Percentiles rank a stretch among this genome's conserved stretches.
phyloP scores from a whole-genome alignment of 2,329 filamentous ascomycete species.

The Dothistroma pini region DNA sequence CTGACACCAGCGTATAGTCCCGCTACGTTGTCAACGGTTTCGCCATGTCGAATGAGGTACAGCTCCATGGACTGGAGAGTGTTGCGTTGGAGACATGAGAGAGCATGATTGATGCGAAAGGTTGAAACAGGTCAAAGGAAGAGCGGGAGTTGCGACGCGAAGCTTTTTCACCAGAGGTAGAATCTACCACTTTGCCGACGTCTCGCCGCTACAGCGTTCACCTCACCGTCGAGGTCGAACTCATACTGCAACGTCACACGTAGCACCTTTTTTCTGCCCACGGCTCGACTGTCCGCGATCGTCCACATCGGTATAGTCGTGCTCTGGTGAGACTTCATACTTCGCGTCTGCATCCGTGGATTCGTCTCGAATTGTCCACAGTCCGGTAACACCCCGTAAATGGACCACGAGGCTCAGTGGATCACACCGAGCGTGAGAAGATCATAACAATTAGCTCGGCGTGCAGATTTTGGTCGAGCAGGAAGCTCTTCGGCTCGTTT shows the following conservation, averaged over 20 bases:
- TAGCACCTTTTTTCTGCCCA: too few species aligned
- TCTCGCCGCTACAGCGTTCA: not conserved
- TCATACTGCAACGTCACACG: not conserved
- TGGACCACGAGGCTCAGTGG: too few species aligned
- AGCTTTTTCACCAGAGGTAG: conserved; percentile 2
- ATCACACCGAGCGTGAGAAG: too few species aligned
- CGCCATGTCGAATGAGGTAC: conserved; percentile 79
- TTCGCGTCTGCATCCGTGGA: too few species aligned
- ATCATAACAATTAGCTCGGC: not conserved
- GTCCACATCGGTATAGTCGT: too few species aligned
- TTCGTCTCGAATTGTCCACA: too few species aligned
- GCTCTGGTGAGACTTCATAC: too few species aligned
- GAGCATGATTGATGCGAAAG: not conserved
- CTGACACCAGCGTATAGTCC: conserved; percentile 73
- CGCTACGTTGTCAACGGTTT: conserved; percentile 86
- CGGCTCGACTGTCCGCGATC: too few species aligned
- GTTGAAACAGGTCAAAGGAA: not conserved
- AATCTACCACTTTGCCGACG: not conserved
- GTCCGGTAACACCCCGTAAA: too few species aligned
- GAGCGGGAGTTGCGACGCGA: not conserved
- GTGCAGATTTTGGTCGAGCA: not conserved
- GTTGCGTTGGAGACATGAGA: not conserved
- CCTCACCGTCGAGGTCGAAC: not conserved
- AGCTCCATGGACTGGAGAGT: conserved; percentile 52
- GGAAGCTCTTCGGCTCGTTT: not conserved